Percentiles rank a stretch among this genome's conserved stretches.
These are phyloP conservation scores for Eutrema japonicum DNA, from an alignment of 345 rosid species.

Conservation along the genomic window DNA sequence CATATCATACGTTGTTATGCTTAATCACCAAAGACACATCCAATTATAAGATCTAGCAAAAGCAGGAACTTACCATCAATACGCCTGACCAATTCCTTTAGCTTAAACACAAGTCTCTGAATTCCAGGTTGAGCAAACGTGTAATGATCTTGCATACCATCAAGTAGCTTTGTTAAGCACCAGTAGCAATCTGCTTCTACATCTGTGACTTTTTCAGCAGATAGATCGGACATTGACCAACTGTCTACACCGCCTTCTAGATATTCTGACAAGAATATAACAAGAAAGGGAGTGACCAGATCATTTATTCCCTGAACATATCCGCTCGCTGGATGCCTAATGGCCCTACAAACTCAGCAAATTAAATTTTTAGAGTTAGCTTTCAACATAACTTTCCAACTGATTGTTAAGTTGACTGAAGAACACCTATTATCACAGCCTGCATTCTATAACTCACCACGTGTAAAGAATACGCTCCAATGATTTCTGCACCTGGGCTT, in stretches of 20 bases:
- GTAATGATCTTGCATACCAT: conserved; percentile 99
- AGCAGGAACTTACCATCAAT: conserved; percentile 72
- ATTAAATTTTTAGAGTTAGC: neutral
- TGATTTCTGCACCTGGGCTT: conserved; percentile 92
- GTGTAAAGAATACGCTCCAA: conserved; percentile 98
- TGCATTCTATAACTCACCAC: conserved; percentile 59
- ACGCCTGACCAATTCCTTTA: conserved; percentile 92
- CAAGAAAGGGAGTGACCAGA: conserved; percentile 95
- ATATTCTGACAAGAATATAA: conserved; percentile 89
- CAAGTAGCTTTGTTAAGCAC: conserved; percentile 94
- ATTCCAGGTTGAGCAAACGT: conserved; percentile 99
- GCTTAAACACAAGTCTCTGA: conserved; percentile 97
- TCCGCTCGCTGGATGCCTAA: conserved; percentile 98
- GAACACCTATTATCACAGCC: conserved; percentile 7
- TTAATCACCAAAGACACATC: conserved; percentile 20
- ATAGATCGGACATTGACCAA: conserved; percentile 76
- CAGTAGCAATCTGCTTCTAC: conserved; percentile 97
- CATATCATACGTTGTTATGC: conserved; percentile 11
- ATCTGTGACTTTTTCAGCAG: conserved; percentile 67
- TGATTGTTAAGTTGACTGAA: neutral
- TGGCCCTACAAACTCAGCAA: conserved; percentile 72
- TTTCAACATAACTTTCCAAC: conserved; percentile 2
- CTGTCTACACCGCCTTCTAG: conserved; percentile 74
- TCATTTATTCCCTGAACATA: conserved; percentile 99
- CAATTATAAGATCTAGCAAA: neutral